Conservation (phyloP, 768 basidiomycete species). For the Pisolithus orientalis region DNA sequence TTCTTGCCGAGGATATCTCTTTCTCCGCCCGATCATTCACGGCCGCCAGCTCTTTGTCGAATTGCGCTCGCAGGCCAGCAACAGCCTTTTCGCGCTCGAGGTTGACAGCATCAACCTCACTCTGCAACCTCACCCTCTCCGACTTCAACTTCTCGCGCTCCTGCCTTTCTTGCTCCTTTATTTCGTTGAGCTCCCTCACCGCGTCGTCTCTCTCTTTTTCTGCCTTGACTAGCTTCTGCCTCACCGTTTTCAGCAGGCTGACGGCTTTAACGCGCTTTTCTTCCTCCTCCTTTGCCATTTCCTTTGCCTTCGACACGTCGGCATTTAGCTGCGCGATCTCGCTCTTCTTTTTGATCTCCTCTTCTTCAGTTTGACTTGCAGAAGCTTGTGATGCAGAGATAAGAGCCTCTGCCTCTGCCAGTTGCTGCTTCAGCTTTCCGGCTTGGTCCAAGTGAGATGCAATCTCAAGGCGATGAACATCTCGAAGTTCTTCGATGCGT, state of each 20-base stretch:
- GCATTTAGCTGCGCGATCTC: conserved; percentile 55
- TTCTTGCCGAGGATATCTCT: conserved; percentile 57
- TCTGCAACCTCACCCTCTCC: conserved; percentile 49
- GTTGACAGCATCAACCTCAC: conserved; percentile 57
- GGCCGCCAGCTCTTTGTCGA: conserved; percentile 62
- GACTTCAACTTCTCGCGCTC: conserved; percentile 39
- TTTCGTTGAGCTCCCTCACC: conserved; percentile 44
- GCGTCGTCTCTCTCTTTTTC: conserved; percentile 91
- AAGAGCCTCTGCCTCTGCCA: conserved; percentile 65
- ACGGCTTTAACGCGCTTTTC: conserved; percentile 96
- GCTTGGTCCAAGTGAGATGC: conserved; percentile 74
- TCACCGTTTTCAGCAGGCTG: conserved; percentile 86
- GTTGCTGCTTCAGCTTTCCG: conserved; percentile 59
- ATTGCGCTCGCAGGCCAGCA: conserved; percentile 54
- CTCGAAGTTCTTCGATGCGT: conserved; percentile 76
- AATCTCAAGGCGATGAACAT: conserved; percentile 76
- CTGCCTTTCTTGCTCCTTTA: conserved; percentile 48
- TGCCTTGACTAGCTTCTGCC: conserved; percentile 93
- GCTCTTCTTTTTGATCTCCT: conserved; percentile 41
- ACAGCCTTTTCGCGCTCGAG: conserved; percentile 59
- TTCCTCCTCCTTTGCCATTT: conserved; percentile 83
- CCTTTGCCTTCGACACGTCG: conserved; percentile 58
- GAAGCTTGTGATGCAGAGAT: conserved; percentile 52
- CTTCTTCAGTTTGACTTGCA: conserved; percentile 42
- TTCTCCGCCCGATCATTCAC: conserved; percentile 67